A percentile compares a stretch with the other conserved stretches of the same genome.
phyloP scores from a whole-genome alignment of 371 early-diverging fungal species.

The Syncephalis plumigaleata region DNA sequence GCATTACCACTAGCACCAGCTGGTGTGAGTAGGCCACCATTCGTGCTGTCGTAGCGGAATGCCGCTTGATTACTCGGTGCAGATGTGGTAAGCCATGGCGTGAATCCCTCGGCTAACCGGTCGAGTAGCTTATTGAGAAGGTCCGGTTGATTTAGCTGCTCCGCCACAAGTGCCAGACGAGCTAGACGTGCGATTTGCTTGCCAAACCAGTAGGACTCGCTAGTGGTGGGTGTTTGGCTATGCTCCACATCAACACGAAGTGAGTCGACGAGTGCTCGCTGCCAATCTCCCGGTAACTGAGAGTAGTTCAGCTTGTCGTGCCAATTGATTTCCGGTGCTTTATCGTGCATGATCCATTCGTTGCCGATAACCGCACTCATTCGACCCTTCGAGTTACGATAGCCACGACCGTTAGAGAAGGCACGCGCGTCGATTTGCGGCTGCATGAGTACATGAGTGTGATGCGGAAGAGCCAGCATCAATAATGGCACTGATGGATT shows the following conservation, averaged over 20 bases:
- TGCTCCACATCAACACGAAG: slow-evolving; percentile 19
- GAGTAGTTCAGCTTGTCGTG: slow-evolving; percentile 18
- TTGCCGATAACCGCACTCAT: slow-evolving; percentile 41
- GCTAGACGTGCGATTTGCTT: slow-evolving; percentile 51
- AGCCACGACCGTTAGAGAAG: slow-evolving; percentile 11
- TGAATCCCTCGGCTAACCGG: slow-evolving; percentile 23
- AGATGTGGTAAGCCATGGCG: slow-evolving; percentile 28
- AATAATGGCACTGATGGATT: slow-evolving; percentile 7
- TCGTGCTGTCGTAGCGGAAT: slow-evolving; percentile 40
- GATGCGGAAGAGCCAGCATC: slow-evolving; percentile 37
- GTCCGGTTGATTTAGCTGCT: slow-evolving; percentile 20
- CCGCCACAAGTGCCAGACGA: slow-evolving; percentile 34
- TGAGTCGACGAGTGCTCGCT: slow-evolving; percentile 6
- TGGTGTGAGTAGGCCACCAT: too few relatives aligned
- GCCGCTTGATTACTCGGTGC: slow-evolving; percentile 22
- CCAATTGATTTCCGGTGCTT: slow-evolving; percentile 14
- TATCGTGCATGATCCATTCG: slow-evolving; percentile 35
- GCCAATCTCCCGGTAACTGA: slow-evolving; percentile 13
- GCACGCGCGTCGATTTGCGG: slow-evolving; percentile 1
- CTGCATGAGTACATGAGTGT: slow-evolving; percentile 17
- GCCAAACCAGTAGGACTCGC: slow-evolving; percentile 55
- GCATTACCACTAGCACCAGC: slow-evolving; percentile 5
- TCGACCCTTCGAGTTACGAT: slow-evolving; percentile 39
- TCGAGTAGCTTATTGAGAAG: slow-evolving; percentile 17
- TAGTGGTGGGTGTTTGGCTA: slow-evolving; percentile 20